A percentile compares a stretch with the other conserved stretches of the same genome.
Evolutionary conservation across 2,329 filamentous ascomycete species (phyloP).

Genomic region (Zymoseptoria tritici): DNA sequence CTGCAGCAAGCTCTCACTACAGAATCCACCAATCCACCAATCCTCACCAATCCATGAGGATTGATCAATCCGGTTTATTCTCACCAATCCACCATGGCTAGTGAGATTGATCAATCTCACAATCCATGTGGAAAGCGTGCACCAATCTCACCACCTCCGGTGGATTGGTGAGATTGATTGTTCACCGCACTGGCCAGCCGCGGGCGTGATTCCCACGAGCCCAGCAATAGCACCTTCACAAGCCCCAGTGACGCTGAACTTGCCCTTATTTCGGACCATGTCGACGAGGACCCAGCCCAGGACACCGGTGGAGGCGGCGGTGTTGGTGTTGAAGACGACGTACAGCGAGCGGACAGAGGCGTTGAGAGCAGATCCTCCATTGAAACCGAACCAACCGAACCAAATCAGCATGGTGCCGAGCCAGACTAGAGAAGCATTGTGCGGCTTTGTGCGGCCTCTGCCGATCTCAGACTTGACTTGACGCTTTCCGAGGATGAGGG

Average conservation of each 20-base stretch:
- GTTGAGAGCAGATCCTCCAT: slow-evolving; percentile 49
- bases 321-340: slow-evolving; percentile 52
- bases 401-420: slow-evolving; percentile 59
- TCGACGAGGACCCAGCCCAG: slow-evolving; percentile 49
- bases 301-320: slow-evolving; percentile 47
- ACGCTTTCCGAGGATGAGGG: slow-evolving; percentile 56
- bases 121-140: too few species aligned
- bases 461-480: background rate
- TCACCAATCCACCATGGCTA: too few species aligned
- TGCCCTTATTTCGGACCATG: slow-evolving; percentile 44
- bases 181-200: too few species aligned
- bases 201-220: slow-evolving; percentile 54
- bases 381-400: slow-evolving; percentile 57
- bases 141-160: too few species aligned
- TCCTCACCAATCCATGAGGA: too few species aligned
- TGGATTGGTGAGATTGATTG: too few species aligned
- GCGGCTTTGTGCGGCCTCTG: slow-evolving; percentile 45
- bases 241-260: slow-evolving; percentile 49
- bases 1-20: too few species aligned
- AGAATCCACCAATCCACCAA: too few species aligned
- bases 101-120: too few species aligned
- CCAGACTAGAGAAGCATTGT: slow-evolving; percentile 58
- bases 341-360: slow-evolving; percentile 48
- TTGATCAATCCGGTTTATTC: too few species aligned
- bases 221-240: slow-evolving; percentile 53